A percentile compares a stretch with the other conserved stretches of the same genome.
phyloP scores from a whole-genome alignment of 768 basidiomycete species.

The Calocybe gangraenosa region DNA sequence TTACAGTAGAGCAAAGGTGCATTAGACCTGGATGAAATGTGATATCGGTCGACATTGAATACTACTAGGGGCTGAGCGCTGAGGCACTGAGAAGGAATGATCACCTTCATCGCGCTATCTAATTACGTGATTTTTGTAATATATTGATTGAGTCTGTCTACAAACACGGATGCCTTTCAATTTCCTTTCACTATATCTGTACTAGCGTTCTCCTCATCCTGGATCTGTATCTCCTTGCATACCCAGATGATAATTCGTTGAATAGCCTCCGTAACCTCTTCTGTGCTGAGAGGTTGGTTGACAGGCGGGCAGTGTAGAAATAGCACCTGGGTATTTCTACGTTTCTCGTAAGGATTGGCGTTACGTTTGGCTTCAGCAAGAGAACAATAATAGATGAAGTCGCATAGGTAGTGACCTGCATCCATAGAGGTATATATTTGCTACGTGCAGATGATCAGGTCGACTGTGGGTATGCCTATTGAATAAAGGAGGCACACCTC shows the following conservation, averaged over 20 bases:
- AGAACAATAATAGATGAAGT: constrained; percentile 76
- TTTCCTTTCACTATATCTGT: constrained; percentile 16
- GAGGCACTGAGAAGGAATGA: background rate
- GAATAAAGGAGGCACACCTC: constrained; percentile 31
- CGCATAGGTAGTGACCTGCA: constrained; percentile 72
- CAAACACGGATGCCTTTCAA: constrained; percentile 3
- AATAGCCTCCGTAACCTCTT: constrained; percentile 65
- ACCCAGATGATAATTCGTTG: constrained; percentile 61
- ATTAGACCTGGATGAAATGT: constrained; percentile 41
- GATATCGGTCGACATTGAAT: constrained; percentile 47
- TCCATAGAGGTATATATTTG: constrained; percentile 72
- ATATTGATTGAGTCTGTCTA: too few species aligned
- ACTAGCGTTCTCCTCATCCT: constrained; percentile 25
- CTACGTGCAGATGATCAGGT: constrained; percentile 27
- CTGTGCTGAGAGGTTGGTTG: constrained; percentile 57
- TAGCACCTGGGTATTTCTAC: constrained; percentile 47
- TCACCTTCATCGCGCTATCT: background rate
- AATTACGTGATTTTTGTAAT: background rate
- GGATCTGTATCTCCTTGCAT: constrained; percentile 34
- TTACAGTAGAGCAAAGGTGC: background rate
- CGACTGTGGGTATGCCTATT: background rate
- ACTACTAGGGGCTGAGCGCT: background rate
- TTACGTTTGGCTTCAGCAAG: constrained; percentile 62
- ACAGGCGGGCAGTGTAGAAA: constrained; percentile 73
- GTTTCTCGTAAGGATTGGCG: constrained; percentile 38